phyloP scores from a whole-genome alignment of 371 early-diverging fungal genomes.

The Mucor circinelloides region DNA sequence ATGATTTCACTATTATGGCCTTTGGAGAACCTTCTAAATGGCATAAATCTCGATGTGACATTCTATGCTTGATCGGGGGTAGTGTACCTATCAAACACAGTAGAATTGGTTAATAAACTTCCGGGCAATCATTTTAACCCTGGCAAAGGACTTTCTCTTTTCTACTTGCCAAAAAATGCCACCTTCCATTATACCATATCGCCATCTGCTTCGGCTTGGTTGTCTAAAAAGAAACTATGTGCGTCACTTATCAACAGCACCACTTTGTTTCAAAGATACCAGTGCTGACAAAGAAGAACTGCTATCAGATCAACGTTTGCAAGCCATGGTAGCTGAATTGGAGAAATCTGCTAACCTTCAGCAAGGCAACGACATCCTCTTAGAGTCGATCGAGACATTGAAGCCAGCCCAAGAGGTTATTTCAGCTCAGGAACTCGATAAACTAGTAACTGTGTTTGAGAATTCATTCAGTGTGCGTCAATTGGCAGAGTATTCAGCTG shows the following conservation, averaged over 20 bases:
- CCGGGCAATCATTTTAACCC: not conserved
- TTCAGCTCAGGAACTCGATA: constrained; percentile 6
- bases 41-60: not conserved
- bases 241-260: constrained; percentile 3
- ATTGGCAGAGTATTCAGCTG: constrained; percentile 22
- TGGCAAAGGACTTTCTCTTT: constrained; percentile 3
- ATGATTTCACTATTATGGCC: not conserved
- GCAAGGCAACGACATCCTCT: not conserved
- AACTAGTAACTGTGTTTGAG: constrained; percentile 7
- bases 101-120: not conserved
- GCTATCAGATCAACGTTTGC: constrained; percentile 13
- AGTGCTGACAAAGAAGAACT: not conserved
- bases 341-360: not conserved
- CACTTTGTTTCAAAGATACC: not conserved
- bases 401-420: constrained; percentile 7
- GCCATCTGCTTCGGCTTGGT: not conserved
- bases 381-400: constrained; percentile 14
- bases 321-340: constrained; percentile 19
- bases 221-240: not conserved
- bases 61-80: not conserved
- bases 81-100: not conserved
- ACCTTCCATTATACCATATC: not conserved
- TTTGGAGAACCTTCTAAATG: not conserved
- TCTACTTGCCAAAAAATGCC: not conserved
- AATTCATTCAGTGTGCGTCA: constrained; percentile 34